Base-by-base conservation (phyloP, 768 basidiomycete species). In the Rhodotorula paludigena region DNA sequence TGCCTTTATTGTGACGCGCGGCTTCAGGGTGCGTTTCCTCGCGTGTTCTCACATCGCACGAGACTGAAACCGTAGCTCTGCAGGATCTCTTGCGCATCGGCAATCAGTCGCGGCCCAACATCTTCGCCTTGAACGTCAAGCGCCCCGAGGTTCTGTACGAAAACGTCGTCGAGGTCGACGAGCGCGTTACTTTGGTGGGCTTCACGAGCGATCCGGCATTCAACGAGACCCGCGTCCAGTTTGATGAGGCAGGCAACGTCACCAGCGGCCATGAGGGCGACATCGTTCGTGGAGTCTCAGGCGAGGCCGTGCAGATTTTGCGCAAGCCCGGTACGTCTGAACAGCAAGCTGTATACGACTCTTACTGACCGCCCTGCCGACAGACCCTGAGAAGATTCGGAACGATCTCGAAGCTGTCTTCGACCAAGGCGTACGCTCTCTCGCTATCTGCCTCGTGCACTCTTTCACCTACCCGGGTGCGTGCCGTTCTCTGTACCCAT, bases 151-250 rank as follows among this genome's bases (percentile, higher is more conserved):
- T 75, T 3, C 80, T 98, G 10, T 98, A 93, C 77, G 84, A 85
- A 0, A 80, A 81, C 6, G 89, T 91, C 7, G 74, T 90, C 16
- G 89, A 87, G 75, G 82, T 87, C 0, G 91, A 94, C 73, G 94
- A 98, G 79, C 87, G 94, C 16, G 94, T 96, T 14, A 97, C 93
- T 0, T 82, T 97, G 20, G 89, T 93, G 0, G 93, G 92, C 25
- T 97, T 89, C 75, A 90, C 92, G 1, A 90, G 88, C 23, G 93
- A 97, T 75, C 92, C 92, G 0, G 77, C 86, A 58, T 84, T 87
- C 0, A 89, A 87, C 63, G 84, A 85, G 45, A 85, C 92, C 71
- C 85, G 86, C 0, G 80, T 93, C 10, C 81, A 86, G 72, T 97
- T 93, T 74, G 84, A 87, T 68, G 85, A 87, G 21, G 78, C 84